Base-by-base conservation (phyloP, 2,329 filamentous ascomycete genomes). In the Aspergillus quadricinctus region DNA sequence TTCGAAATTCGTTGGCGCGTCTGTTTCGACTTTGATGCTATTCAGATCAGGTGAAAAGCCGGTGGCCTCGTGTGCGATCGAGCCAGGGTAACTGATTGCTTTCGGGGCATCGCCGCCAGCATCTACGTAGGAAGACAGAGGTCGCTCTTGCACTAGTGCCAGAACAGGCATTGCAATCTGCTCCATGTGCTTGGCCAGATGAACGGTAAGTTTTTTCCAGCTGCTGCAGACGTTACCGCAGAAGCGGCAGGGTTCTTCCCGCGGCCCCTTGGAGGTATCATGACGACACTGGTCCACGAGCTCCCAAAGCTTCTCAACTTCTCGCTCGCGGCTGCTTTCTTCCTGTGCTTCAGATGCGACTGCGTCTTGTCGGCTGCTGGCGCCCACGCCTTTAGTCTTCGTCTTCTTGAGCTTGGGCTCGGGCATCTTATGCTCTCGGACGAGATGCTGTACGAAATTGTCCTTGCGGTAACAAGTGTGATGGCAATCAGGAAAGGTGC, bases 141-240 rank as follows among this genome's bases (percentile, higher is more conserved):
- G 70, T 57, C 74, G 70, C 56, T 78, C 74, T 52, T 72, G 73
- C 43, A 79, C 76, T 48, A 82, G 68, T 50, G 73, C 70, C 55
- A 96, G 78, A 31, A 96, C 84, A 0, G 92, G 92, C 68, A 96
- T 83, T 66, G 89, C 90, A 68, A 96, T 89, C 62, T 91, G 86
- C 72, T 96, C 91, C 91, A 97, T 94, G 71, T 97, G 92, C 72
- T 93, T 93, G 50, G 91, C 91, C 69, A 96, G 76, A 74, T 96
- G 92, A n/a, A 94, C 90, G 0, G 90, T 95, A 58, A 96, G 78
- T 75, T 95, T 95, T 80, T 96, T 96, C 91, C 91, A 96, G 41
- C 85, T 90, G 35, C 83, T 85, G 72, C 91, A 92, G 11, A 83
- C 80, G 72, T 88, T 92, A 58, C 88, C 88, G 68, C 92, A 96